These are phyloP conservation scores for Pyrenophora teres DNA, from an alignment of 2,329 filamentous ascomycete genomes.

Conservation along the genomic window DNA sequence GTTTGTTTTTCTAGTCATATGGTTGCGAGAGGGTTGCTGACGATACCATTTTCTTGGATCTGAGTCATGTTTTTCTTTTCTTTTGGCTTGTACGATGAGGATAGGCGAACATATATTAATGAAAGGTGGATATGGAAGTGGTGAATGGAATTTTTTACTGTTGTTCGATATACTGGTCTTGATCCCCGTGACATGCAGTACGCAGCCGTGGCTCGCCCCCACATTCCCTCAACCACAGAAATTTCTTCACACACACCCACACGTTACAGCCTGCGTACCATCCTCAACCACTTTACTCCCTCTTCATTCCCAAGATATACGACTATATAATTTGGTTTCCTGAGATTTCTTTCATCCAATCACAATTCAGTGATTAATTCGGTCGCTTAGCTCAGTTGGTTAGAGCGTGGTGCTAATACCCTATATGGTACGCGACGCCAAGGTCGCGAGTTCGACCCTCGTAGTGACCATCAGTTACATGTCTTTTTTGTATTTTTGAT, in stretches of 20 bases:
- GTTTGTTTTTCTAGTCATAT: background rate
- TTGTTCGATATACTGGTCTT: no score
- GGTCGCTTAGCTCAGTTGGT: slow-evolving; percentile 15
- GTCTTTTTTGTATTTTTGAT: background rate
- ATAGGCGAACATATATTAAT: no score
- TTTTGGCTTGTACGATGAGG: no score
- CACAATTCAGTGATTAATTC: background rate
- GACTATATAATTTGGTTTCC: background rate
- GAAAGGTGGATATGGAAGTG: no score
- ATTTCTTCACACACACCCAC: no score
- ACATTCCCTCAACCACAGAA: no score
- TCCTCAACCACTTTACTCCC: no score
- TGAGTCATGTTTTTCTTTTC: background rate
- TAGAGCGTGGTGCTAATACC: slow-evolving; percentile 14
- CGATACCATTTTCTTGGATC: slow-evolving; percentile 1
- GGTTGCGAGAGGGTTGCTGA: background rate
- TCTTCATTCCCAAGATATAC: no score
- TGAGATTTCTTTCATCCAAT: background rate
- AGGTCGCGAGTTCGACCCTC: slow-evolving; percentile 14
- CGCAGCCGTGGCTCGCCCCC: no score
- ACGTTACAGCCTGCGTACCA: no score
- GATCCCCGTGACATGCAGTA: no score
- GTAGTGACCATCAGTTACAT: slow-evolving; percentile 6
- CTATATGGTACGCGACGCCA: slow-evolving; percentile 1
- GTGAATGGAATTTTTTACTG: no score